Base-by-base conservation (phyloP, 768 basidiomycete species). In the Podaxis mareebaensis region DNA sequence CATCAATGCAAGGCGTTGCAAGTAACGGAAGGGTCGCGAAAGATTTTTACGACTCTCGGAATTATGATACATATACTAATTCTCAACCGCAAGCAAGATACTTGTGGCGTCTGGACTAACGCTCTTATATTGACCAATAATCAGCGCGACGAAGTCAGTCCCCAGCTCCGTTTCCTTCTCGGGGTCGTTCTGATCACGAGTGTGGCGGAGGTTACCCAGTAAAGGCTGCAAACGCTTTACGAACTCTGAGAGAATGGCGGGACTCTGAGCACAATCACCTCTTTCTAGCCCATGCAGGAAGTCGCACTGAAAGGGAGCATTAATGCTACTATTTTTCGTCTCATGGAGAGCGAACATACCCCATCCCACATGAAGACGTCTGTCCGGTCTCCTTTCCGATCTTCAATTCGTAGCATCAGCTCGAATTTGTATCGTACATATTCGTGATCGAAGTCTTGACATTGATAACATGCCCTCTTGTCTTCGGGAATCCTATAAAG, bases 371-470 rank as follows among this genome's bases (percentile, higher is more conserved):
- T 74, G 4, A 81, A 79, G 2, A 89, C 74, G 4, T 75, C 70
- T 15, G 89, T 68, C 38, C 75, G 71, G 3, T 69, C 61, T 3
- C 78, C 81, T 11, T 74, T 69, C 39, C 79, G 79, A 61, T 91
- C 88, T 67, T 84, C 76, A 15, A 90, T 68, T 40, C 75, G 74
- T 55, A 90, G 62, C 58, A 76, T 81, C 58, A 90, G 71, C 54
- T 80, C 72, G 61, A 81, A 90, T 53, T 76, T 72, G 60, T 80
- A 80, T 39, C 74, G 77, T 53, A 81, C 78, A 64, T 81, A 82
- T 55, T 82, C 79, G 44, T 81, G 76, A 39, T 84, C 79, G 67
- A 79, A 77, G 68, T 88, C 85, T 55, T 76, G 75, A 69, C 90
- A 91, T 12, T 71, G 69, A 4, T 78, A 69, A 67, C 89, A 91